Base-by-base conservation (phyloP, 176 grass and related monocot species). In the Cymbopogon citratus region DNA sequence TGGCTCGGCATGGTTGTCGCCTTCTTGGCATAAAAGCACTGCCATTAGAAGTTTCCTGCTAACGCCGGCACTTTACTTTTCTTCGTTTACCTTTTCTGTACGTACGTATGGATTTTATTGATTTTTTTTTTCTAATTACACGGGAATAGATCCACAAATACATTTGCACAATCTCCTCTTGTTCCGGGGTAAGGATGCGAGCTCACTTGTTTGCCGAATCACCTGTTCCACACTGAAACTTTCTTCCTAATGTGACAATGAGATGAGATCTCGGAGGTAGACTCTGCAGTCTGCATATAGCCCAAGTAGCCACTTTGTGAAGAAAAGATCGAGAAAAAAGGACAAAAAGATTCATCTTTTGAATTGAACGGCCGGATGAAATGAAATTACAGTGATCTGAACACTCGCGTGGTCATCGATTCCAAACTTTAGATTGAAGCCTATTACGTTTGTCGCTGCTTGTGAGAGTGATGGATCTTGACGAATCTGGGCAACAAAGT, bases 311-410 rank as follows among this genome's bases (percentile, higher is more conserved):
- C 8, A 8, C 12, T 63, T 71, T 59, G 48, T 23, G 51, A 12
- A 59, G n/a, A 16, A 7, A n/a, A 27, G 5, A n/a, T 8, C 0
- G 38, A 43, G 0, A 25, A 3, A 3, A 11, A 0, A 87, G 44
- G 12, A 6, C 12, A 73, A 61, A 74, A 31, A 46, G 18, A 71
- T 76, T 66, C 66, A 33, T 16, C 73, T 82, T 82, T 72, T 23
- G 26, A 48, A 78, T 33, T 61, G 8, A 49, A 46, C 2, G n/a
- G n/a, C n/a, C n/a, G 9, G 66, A 9, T 5, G 35, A 40, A 66
- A 81, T 72, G 34, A 24, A 77, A 82, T 73, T 24, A 82, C 79
- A 78, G 57, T 86, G 78, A 86, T 89, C 57, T 89, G 87, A 86
- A 89, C 83, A 44, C 78, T 71, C 73, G 1, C 41, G 40, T 23